phyloP scores from a whole-genome alignment of 306 rosid species.

The Glycine tomentella region DNA sequence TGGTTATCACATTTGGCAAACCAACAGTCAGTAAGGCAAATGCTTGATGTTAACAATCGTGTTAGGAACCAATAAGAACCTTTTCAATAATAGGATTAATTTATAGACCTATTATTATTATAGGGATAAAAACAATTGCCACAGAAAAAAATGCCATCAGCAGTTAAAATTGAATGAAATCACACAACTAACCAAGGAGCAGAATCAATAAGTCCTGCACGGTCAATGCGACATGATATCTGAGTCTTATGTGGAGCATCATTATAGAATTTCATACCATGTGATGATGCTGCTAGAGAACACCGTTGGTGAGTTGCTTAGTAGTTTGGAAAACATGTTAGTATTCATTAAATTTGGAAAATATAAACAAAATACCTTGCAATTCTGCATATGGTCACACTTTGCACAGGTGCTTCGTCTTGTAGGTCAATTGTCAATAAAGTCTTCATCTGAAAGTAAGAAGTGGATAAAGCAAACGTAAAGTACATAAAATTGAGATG shows the following conservation, averaged over 20 bases:
- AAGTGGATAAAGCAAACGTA: background rate
- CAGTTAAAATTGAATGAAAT: constrained; percentile 30
- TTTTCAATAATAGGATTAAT: constrained; percentile 14
- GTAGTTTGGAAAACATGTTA: no score
- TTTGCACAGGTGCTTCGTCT: constrained; percentile 80
- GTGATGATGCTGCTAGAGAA: constrained; percentile 61
- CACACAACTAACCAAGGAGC: constrained; percentile 88
- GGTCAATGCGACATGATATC: constrained; percentile 90
- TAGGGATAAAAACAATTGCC: constrained; percentile 8
- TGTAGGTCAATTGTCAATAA: constrained; percentile 78
- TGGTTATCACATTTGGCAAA: background rate
- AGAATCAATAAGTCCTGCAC: constrained; percentile 84
- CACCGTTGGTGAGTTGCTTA: constrained; percentile 68
- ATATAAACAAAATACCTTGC: constrained; percentile 65
- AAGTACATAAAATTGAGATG: no score
- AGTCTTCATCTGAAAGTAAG: constrained; percentile 71
- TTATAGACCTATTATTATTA: background rate
- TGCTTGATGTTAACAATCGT: background rate
- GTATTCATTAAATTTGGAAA: background rate
- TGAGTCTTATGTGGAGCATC: no score
- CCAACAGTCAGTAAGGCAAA: constrained; percentile 1
- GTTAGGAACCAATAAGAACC: constrained; percentile 11
- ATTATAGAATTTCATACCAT: no score
- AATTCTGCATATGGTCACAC: constrained; percentile 83
- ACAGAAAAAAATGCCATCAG: background rate